Evolutionary conservation across 257 asterid genomes (phyloP).

Genomic region (Fraxinus pennsylvanica): DNA sequence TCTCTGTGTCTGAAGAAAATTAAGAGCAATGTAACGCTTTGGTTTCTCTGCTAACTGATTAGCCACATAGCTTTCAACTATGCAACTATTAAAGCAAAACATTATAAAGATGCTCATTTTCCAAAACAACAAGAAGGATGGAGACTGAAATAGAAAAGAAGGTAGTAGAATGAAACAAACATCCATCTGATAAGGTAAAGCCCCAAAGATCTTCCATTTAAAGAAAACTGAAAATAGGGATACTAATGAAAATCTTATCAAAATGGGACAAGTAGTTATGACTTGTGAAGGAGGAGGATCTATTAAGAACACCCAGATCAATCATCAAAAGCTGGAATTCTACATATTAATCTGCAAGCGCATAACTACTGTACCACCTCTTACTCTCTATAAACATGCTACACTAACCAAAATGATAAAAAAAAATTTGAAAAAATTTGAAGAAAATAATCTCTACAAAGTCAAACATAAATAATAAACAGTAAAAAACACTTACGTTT

Average conservation of each 20-base stretch:
- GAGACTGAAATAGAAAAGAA: background rate
- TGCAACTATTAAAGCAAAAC: background rate
- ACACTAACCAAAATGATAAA: background rate
- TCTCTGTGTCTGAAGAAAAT: slow-evolving; percentile 75
- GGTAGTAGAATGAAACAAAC: background rate
- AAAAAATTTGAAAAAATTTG: background rate
- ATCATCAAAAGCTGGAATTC: background rate
- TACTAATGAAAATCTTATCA: background rate
- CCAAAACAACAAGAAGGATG: background rate
- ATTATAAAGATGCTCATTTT: background rate
- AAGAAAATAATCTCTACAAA: background rate
- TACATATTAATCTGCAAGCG: background rate
- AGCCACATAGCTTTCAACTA: slow-evolving; percentile 9
- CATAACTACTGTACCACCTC: background rate
- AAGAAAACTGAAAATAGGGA: background rate
- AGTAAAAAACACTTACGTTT: background rate
- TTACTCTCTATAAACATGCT: background rate
- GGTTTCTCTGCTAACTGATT: background rate
- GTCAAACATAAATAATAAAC: background rate
- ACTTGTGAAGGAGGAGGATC: background rate
- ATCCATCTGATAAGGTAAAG: background rate
- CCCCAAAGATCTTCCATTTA: background rate
- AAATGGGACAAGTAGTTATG: background rate
- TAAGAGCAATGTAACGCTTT: slow-evolving; percentile 18
- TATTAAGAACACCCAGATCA: background rate